Base-by-base conservation (phyloP, 2,329 filamentous ascomycete species). In the Gaeumannomyces tritici region DNA sequence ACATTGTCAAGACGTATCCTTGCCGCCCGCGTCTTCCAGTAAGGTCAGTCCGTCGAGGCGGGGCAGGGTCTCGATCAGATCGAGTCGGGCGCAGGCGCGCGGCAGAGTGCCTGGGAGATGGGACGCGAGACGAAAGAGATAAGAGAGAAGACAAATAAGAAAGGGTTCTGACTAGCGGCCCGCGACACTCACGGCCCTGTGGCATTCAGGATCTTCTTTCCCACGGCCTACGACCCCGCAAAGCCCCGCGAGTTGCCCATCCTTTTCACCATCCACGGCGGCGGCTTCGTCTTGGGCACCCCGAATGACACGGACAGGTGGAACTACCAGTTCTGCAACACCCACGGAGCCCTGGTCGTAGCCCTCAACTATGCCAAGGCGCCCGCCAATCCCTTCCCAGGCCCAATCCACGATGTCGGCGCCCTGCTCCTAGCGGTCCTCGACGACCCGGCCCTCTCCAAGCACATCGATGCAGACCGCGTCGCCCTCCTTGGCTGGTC, bases 201-300 rank as follows among this genome's bases (percentile, higher is more conserved):
- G 59, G 15, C 3, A 4, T 60, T 42, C 62, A 70, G 73, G 59
- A 71, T 79, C 61, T 80, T 78, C 70, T 73, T 75, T 60, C 77
- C 78, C 2, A 66, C 66, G 4, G 64, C 63, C 57, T 72, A 75
- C 63, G 69, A 75, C 64, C 66, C 67, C 59, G 66, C 69, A 3
- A 69, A 69, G 0, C 67, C 69, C 15, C 57, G 64, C 1, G 67
- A 68, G 3, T 69, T 76, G 7, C 78, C 80, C 2, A 71, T 78
- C 2, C 73, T 81, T 58, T 71, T 83, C 56, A 74, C 77, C 63
- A 74, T 82, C 66, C 81, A 83, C 66, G 80, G 80, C 61, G 79
- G 80, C 63, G 79, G 79, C 47, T 81, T 79, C 68, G 71, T 72
- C 54, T 29, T 82, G 57, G 74, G 76, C 68, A 65, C 73, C 21